phyloP scores from a whole-genome alignment of 805 yeast species.

The Starmerella bombi region DNA sequence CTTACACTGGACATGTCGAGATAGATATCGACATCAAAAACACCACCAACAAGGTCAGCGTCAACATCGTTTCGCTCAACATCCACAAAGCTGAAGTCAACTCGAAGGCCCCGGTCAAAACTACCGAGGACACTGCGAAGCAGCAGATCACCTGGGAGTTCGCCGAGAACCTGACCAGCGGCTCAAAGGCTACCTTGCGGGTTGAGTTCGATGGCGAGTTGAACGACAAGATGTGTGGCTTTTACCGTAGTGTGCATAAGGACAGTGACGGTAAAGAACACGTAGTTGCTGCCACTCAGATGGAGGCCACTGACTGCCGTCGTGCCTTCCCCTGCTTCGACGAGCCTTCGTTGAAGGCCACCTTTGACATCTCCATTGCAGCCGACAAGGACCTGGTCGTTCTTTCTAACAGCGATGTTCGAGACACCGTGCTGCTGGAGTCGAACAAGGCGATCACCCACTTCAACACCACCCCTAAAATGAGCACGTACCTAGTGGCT shows the following conservation, averaged over 20 bases:
- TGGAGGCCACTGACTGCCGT: conserved; percentile 69
- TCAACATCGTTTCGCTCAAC: conserved; percentile 56
- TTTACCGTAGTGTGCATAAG: conserved; percentile 50
- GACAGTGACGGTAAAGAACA: conserved; percentile 41
- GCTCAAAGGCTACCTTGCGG: conserved; percentile 41
- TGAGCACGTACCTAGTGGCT: conserved; percentile 65
- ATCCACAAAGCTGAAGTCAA: conserved; percentile 30
- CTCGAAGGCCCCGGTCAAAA: conserved; percentile 24
- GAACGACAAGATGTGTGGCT: conserved; percentile 62
- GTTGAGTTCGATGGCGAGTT: conserved; percentile 44
- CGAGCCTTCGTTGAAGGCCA: conserved; percentile 59
- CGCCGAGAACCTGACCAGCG: conserved; percentile 28
- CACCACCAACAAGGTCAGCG: conserved; percentile 34
- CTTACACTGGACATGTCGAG: conserved; percentile 26
- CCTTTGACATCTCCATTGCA: conserved; percentile 44
- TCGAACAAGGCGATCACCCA: conserved; percentile 34
- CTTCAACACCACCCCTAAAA: conserved; percentile 53
- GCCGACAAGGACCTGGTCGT: conserved; percentile 42
- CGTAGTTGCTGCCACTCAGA: conserved; percentile 52
- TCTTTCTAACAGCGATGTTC: conserved; percentile 55
- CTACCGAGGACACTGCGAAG: conserved; percentile 35
- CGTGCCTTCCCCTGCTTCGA: conserved; percentile 68
- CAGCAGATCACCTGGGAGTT: conserved; percentile 56
- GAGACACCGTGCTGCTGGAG: conserved; percentile 29
- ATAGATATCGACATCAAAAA: conserved; percentile 36